Evolutionary conservation across 2,329 filamentous ascomycete species (phyloP), one percentile per base, ranked within the genome.

Genomic region (Pseudopyrenochaeta lycopersici): DNA sequence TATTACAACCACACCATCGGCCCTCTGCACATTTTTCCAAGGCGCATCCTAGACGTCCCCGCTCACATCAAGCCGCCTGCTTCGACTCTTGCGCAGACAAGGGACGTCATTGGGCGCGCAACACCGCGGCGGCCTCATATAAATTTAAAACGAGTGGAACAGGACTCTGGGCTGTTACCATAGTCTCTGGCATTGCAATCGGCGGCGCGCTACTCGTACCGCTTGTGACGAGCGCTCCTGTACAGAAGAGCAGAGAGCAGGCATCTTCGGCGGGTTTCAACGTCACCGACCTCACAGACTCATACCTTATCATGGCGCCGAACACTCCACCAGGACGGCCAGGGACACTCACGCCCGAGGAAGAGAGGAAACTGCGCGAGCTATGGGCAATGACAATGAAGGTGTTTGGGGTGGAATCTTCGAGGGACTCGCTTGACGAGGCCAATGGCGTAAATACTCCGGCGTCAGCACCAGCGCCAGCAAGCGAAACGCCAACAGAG

Each of bases 301-400:
- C 70, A 6, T 71, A 63, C 52, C 68, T 73, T 60, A 64, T 67
- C 53, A 81, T 81, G 77, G 66, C 76, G 35, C 67, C 73, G 18
- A 71, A 74, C 49, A 70, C 68, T 27, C 84, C 83, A 39, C 85
- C 89, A 32, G 95, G 95, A 47, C 88, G 92, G 56, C 85, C 92
- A 49, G 92, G 91, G 54, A 97, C 91, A 64, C 82, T 99, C 53
- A 97, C 93, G n/a, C 76, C 87, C 2, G 93, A 97, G 58, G 88
- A 99, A 78, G 91, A 97, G 68, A 85, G 85, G 60, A 97, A 96
- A 79, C 81, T 99, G 53, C 90, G 89, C 68, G 90, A 96, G 75
- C 84, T 98, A 63, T 99, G 95, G 95, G 77, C 84, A 12, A 81
- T 88, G 48, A 83, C 92, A 33, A 84, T 96, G 62, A 88, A 90